These are phyloP conservation scores for Cordia subcordata DNA, from an alignment of 257 asterid species.

Conservation along the genomic window DNA sequence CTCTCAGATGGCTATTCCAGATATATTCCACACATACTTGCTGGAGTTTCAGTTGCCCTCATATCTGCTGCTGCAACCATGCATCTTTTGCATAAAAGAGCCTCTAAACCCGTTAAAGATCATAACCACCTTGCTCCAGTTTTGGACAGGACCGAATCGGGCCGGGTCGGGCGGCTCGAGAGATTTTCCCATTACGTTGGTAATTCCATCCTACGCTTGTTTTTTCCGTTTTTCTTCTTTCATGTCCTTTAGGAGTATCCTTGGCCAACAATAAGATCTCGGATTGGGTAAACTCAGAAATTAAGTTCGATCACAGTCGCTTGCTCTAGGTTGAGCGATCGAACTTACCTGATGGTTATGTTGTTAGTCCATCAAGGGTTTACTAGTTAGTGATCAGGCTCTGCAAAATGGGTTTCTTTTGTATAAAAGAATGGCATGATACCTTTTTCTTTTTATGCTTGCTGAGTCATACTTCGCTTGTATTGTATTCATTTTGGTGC, in stretches of 20 bases:
- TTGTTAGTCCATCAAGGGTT: too few species aligned
- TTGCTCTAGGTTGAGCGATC: too few species aligned
- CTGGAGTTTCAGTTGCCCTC: conserved; percentile 37
- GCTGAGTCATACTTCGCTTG: neutral
- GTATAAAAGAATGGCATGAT: neutral
- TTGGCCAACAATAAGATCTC: too few species aligned
- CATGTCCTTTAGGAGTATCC: neutral
- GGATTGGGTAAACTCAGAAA: too few species aligned
- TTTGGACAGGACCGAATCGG: conserved; percentile 47
- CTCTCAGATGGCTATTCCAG: conserved; percentile 14
- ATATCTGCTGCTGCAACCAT: conserved; percentile 38
- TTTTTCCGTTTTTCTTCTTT: neutral
- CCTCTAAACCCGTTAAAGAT: conserved; percentile 21
- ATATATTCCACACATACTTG: conserved; percentile 26
- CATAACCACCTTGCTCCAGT: conserved; percentile 40
- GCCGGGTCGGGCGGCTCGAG: conserved; percentile 52
- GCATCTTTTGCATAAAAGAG: conserved; percentile 40
- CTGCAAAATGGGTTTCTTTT: neutral
- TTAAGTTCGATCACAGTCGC: too few species aligned
- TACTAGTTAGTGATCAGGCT: too few species aligned
- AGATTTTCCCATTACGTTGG: conserved; percentile 74
- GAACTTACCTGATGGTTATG: too few species aligned
- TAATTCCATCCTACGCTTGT: too few species aligned
- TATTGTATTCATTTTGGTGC: conserved; percentile 8
- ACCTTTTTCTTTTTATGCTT: neutral